Conservation (phyloP, 148 eudicot genomes). For the Silene conica region DNA sequence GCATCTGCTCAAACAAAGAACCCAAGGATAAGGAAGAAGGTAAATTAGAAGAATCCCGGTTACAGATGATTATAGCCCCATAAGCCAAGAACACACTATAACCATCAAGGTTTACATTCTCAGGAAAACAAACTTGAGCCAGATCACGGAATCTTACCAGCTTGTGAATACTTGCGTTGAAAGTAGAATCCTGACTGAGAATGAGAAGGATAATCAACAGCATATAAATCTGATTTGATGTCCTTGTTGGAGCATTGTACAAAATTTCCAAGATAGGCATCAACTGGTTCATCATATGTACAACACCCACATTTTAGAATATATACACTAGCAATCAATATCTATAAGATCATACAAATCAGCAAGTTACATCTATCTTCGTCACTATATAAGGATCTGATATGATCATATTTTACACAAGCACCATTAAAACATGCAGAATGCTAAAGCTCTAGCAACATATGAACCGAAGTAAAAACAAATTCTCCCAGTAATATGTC, state of each 20-base stretch:
- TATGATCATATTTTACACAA: conserved; percentile 4
- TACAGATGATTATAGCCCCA: not conserved
- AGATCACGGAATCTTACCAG: conserved; percentile 43
- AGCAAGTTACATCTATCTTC: conserved; percentile 2
- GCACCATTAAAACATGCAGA: conserved; percentile 3
- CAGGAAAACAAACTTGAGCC: conserved; percentile 2
- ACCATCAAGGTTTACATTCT: not conserved
- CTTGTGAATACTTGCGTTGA: conserved; percentile 89
- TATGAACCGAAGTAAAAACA: not conserved
- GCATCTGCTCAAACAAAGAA: conserved; percentile 43
- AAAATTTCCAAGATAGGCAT: conserved; percentile 89
- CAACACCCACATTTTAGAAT: conserved; percentile 1
- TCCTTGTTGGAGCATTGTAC: conserved; percentile 69
- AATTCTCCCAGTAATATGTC: not conserved
- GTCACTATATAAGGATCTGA: not conserved
- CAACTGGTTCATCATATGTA: conserved; percentile 43
- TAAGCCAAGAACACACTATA: not conserved
- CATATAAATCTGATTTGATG: conserved; percentile 96
- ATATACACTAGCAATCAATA: not conserved
- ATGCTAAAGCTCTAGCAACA: not conserved
- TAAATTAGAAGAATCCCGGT: not conserved
- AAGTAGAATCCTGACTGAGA: conserved; percentile 93
- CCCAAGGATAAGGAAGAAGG: not conserved
- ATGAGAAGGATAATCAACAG: conserved; percentile 82
- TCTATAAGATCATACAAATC: not conserved